These are phyloP conservation scores for Kwoniella dejecticola DNA, from an alignment of 768 basidiomycete genomes.

Conservation along the genomic window DNA sequence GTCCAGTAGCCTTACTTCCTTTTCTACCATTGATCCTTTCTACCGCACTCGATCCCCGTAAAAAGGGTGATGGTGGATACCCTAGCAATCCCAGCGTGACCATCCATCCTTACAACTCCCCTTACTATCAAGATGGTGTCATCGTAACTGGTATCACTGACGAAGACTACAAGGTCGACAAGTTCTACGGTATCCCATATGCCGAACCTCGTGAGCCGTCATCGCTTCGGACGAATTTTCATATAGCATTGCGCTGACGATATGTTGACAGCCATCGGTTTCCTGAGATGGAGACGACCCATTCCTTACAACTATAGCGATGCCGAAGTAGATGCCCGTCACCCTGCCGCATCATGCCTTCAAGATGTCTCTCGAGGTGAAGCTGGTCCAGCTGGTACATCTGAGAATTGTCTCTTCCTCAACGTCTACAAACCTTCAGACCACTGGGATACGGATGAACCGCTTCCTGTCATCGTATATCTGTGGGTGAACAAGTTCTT, in stretches of 20 bases:
- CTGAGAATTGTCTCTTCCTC: constrained; percentile 61
- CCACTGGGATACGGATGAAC: constrained; percentile 26
- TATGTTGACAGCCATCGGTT: constrained; percentile 30
- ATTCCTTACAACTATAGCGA: constrained; percentile 31
- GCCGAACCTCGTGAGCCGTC: constrained; percentile 43
- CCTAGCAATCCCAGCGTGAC: constrained; percentile 25
- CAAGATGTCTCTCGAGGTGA: constrained; percentile 26
- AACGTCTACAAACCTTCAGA: constrained; percentile 59
- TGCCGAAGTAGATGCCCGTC: constrained; percentile 28
- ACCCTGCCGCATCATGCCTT: constrained; percentile 43
- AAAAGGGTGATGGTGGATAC: constrained; percentile 4
- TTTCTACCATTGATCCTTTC: constrained; percentile 2
- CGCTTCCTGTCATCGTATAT: constrained; percentile 60
- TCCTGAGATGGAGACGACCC: constrained; percentile 43
- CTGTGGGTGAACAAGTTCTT: constrained; percentile 34
- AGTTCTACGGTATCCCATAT: constrained; percentile 51
- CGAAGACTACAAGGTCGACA: constrained; percentile 26
- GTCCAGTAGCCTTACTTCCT: neutral
- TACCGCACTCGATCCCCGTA: neutral
- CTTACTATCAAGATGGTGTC: constrained; percentile 19
- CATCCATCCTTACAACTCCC: constrained; percentile 31
- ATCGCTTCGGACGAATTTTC: neutral
- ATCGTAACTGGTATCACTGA: constrained; percentile 30
- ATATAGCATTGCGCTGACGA: constrained; percentile 9
- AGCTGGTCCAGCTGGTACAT: constrained; percentile 20